Conservation (phyloP, 129 eudicot genomes). For the Chrysanthemum lavandulifolium region DNA sequence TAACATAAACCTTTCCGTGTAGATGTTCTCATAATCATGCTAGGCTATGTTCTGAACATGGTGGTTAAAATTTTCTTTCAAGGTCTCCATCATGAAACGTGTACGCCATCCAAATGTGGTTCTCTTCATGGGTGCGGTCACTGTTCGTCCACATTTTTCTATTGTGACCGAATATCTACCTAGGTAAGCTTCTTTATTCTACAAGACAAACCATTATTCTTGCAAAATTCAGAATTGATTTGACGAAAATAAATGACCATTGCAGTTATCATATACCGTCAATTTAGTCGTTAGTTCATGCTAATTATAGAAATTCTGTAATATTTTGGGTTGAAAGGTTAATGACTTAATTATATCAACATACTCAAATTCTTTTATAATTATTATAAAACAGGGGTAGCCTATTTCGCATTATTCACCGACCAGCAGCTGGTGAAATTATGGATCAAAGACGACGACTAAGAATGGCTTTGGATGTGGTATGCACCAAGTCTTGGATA, state of each 20-base stretch:
- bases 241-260: background rate
- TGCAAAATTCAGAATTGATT: background rate
- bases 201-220: background rate
- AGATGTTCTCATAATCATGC: background rate
- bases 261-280: background rate
- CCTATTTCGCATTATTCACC: conserved; percentile 82
- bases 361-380: background rate
- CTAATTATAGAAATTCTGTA: background rate
- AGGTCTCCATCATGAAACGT: conserved; percentile 98
- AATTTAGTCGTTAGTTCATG: too few species aligned
- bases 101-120: conserved; percentile 99
- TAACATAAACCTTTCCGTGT: background rate
- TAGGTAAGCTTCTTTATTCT: conserved; percentile 39
- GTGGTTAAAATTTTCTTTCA: background rate
- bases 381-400: conserved; percentile 59
- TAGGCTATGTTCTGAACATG: background rate
- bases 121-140: conserved; percentile 98
- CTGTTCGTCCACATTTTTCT: conserved; percentile 87
- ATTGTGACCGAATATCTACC: conserved; percentile 94
- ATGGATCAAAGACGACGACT: conserved; percentile 80
- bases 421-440: conserved; percentile 82
- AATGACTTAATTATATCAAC: background rate
- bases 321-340: background rate
- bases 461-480: conserved; percentile 79
- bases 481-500: too few species aligned